Evolutionary conservation across 345 rosid genomes (phyloP).

Genomic region (Geranium brycei): DNA sequence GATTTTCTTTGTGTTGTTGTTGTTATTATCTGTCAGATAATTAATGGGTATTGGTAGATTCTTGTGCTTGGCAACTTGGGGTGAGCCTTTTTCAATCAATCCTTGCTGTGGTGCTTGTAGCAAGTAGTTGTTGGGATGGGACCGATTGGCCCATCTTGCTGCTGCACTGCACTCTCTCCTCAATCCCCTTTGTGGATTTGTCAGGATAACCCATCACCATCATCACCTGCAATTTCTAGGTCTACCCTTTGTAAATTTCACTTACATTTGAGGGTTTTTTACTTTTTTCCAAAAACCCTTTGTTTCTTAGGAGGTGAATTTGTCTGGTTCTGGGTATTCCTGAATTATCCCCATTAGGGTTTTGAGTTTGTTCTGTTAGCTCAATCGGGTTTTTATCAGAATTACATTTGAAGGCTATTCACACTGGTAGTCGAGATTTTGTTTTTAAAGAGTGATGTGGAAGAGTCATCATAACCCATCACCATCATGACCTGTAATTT

Average conservation of each 20-base stretch:
- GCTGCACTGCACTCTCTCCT: conserved; percentile 1
- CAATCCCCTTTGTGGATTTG: conserved; percentile 21
- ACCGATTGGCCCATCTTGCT: conserved; percentile 27
- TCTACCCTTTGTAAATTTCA: conserved; percentile 25
- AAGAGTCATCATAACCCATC: no score
- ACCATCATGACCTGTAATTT: no score
- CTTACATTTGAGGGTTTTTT: background rate
- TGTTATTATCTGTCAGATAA: conserved; percentile 14
- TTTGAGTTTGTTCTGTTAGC: conserved; percentile 4
- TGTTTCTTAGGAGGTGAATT: conserved; percentile 10
- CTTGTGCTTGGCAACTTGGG: conserved; percentile 27
- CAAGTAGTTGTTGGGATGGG: conserved; percentile 34
- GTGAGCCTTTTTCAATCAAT: conserved; percentile 23
- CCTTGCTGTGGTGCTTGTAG: conserved; percentile 28
- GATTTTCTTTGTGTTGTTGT: background rate
- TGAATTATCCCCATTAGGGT: conserved; percentile 13
- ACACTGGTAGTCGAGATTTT: background rate
- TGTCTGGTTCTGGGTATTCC: conserved; percentile 16
- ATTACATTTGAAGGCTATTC: background rate
- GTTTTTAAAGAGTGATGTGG: no score
- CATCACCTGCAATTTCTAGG: conserved; percentile 41
- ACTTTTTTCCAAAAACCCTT: background rate
- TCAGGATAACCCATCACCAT: conserved; percentile 47
- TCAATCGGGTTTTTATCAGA: background rate
- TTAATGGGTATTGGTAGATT: conserved; percentile 30